Evolutionary conservation across 2,329 filamentous ascomycete species (phyloP), one percentile per base, ranked within the genome.

Genomic region (Metarhizium robertsii): DNA sequence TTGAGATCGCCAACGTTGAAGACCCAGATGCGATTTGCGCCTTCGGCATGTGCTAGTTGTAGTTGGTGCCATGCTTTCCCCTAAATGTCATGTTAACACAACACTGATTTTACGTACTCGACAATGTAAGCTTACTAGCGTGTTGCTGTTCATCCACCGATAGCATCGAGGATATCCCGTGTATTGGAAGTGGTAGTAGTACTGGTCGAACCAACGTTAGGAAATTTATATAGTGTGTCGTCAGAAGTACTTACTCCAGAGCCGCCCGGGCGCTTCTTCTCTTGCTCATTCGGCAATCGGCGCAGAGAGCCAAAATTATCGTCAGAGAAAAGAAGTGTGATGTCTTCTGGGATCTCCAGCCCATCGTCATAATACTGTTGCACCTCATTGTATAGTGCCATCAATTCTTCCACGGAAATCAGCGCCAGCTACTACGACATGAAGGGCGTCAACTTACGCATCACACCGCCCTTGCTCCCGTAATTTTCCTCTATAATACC

Each of bases 321-420:
- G 55, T 86, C 83, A 0, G 80, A 74, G 66, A 82, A 86, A 0
- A 86, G 68, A 2, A 86, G 68, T 0, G 80, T 86, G 6, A 86
- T 76, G 59, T 85, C 78, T 2, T 85, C 81, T 0, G 82, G 80
- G 0, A 85, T 77, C 1, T 73, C 66, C 59, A 86, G 73, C 0
- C 83, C 82, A 0, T 75, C 74, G 51, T 86, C 80, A 42, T 82
- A 85, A 58, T 85, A 83, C 11, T 76, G 77, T 60, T 82, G 79
- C 0, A 87, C 81, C 57, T 87, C 84, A 56, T 86, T 86, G 63
- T 86, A 87, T 36, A 87, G 65, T 11, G 82, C 83, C 73, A 83
- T 79, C 55, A 85, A 74, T 63, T 86, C 81, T 61, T 74, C 51
- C 0, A 49, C 1, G 48, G 6, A 6, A 4, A 30, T 47, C 29